Evolutionary conservation across 2,329 filamentous ascomycete genomes (phyloP).

Genomic region (Fusarium sacchari): DNA sequence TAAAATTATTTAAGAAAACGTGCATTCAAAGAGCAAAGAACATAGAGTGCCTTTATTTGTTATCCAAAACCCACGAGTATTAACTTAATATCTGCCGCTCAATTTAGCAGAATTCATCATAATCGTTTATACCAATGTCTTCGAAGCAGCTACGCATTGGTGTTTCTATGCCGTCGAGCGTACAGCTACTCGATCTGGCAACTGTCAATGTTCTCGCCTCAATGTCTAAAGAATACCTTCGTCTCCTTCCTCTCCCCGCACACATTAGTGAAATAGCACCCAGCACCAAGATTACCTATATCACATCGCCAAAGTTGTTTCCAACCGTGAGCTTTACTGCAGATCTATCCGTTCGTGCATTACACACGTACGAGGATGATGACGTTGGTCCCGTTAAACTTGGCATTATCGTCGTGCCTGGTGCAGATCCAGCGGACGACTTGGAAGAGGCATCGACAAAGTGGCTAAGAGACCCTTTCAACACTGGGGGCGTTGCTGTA

Average conservation of each 20-base stretch:
- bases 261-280: conserved; percentile 55
- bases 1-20: conserved; percentile 2
- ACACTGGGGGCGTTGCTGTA: conserved; percentile 55
- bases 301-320: conserved; percentile 52
- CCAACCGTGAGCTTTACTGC: conserved; percentile 56
- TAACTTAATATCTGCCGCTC: not conserved
- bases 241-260: conserved; percentile 46
- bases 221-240: conserved; percentile 58
- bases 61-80: not conserved
- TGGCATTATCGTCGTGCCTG: conserved; percentile 62
- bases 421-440: conserved; percentile 53
- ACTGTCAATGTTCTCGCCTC: conserved; percentile 61
- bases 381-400: conserved; percentile 61
- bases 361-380: conserved; percentile 56
- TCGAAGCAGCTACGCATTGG: conserved; percentile 54
- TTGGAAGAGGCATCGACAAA: conserved; percentile 49
- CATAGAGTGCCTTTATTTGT: not conserved
- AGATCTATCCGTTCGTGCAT: conserved; percentile 50
- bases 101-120: not conserved
- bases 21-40: not conserved
- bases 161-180: conserved; percentile 59
- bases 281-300: conserved; percentile 56
- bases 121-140: conserved; percentile 14
- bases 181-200: conserved; percentile 62
- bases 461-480: conserved; percentile 57